Percentiles rank a stretch among this genome's conserved stretches.
Evolutionary conservation across 2,329 filamentous ascomycete genomes (phyloP).

Genomic region (Cladosporium sp.): DNA sequence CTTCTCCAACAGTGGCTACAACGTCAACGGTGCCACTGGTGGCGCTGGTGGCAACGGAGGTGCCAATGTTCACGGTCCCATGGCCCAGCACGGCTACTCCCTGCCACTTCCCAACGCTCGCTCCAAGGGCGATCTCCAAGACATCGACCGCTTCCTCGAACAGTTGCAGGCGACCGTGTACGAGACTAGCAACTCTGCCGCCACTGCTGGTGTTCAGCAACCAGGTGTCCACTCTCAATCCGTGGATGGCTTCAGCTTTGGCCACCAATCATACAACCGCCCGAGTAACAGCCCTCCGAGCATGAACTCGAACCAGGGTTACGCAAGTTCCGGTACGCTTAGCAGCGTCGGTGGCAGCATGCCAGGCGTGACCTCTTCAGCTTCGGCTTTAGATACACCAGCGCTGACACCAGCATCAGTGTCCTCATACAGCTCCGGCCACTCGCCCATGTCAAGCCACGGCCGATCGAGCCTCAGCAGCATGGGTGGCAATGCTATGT

Average conservation of each 20-base stretch:
- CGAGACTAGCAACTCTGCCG: constrained; percentile 74
- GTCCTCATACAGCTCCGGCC: constrained; percentile 70
- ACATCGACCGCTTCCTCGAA: constrained; percentile 91
- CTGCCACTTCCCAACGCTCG: constrained; percentile 84
- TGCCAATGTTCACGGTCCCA: constrained; percentile 46
- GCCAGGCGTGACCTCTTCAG: constrained; percentile 36
- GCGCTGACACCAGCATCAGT: constrained; percentile 72
- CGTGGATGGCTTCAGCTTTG: constrained; percentile 43
- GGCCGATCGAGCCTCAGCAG: constrained; percentile 51
- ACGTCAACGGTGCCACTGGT: constrained; percentile 19
- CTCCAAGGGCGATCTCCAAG: constrained; percentile 88
- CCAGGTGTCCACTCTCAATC: constrained; percentile 61
- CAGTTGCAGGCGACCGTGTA: constrained; percentile 96
- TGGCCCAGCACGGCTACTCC: constrained; percentile 75
- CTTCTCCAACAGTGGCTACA: constrained; percentile 25
- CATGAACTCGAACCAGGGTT: constrained; percentile 24
- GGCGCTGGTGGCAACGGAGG: constrained; percentile 34
- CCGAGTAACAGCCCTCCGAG: constrained; percentile 55
- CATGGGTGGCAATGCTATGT: constrained; percentile 58
- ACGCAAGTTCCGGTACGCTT: constrained; percentile 20
- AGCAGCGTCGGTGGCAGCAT: constrained; percentile 36
- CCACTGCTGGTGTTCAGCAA: constrained; percentile 72
- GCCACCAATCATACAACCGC: constrained; percentile 49
- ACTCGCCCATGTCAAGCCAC: constrained; percentile 71
- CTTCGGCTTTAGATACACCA: constrained; percentile 59